phyloP scores from a whole-genome alignment of 2,329 filamentous ascomycete species.

The Biscogniauxia mediterranea region DNA sequence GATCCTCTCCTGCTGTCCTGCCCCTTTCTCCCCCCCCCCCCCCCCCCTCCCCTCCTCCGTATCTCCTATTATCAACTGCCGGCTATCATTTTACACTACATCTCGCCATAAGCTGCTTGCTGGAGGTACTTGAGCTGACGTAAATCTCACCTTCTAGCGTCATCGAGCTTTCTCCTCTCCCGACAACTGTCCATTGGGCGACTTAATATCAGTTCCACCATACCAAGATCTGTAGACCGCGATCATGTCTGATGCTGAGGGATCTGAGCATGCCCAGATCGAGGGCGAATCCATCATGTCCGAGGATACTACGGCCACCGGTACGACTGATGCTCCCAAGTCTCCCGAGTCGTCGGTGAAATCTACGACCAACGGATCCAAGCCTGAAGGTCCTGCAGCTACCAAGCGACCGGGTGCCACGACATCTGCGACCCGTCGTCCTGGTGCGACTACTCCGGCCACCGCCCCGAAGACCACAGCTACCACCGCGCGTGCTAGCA shows the following conservation, averaged over 20 bases:
- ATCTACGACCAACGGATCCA: conserved; percentile 32
- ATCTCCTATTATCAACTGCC: conserved; percentile 11
- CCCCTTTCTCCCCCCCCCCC: conserved; percentile 5
- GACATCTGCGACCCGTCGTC: conserved; percentile 33
- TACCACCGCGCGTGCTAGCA: conserved; percentile 35
- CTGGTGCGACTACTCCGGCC: conserved; percentile 32
- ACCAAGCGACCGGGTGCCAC: conserved; percentile 38
- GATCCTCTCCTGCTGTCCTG: conserved; percentile 6
- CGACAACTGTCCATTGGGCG: conserved; percentile 6
- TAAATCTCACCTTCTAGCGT: conserved; percentile 8
- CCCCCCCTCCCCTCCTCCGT: conserved; percentile 9
- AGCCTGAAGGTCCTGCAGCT: conserved; percentile 32
- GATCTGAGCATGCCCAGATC: conserved; percentile 43
- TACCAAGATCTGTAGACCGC: conserved; percentile 7
- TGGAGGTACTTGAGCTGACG: conserved; percentile 20
- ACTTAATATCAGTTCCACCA: conserved; percentile 9
- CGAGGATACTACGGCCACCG: conserved; percentile 33
- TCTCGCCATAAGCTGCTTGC: conserved; percentile 1
- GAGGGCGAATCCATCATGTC: conserved; percentile 39
- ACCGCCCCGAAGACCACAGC: conserved; percentile 30
- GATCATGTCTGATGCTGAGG: conserved; percentile 48
- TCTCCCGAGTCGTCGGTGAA: conserved; percentile 30
- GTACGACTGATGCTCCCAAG: conserved; percentile 27
- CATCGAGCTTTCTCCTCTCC: conserved; percentile 13
- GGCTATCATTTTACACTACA: conserved; percentile 10